Base-by-base conservation (phyloP, 306 rosid species). In the Glycyrrhiza uralensis region DNA sequence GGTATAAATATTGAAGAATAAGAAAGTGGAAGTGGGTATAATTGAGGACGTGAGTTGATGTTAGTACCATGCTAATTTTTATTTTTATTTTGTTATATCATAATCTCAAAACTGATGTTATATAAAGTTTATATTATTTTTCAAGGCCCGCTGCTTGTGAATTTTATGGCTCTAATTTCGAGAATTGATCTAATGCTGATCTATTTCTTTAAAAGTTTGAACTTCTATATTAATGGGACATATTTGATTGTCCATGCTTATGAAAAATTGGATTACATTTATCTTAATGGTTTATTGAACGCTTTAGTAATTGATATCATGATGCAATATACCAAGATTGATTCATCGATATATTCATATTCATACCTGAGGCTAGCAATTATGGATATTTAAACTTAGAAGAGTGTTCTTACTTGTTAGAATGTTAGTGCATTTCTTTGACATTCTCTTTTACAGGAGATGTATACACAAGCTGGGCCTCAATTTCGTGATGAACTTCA, bases 401-500 rank as follows among this genome's bases (percentile, higher is more conserved):
- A 42, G 74, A 26, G 17, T 65, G 59, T 51, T 50, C 29, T 15
- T 64, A n/a, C n/a, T n/a, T n/a, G n/a, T n/a, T n/a, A n/a, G n/a
- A n/a, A n/a, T n/a, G 45, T 45, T 45, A 32, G 26, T 45, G 39
- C 17, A 14, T 72, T 72, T 56, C 38, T 76, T 56, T 69, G 20
- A 62, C 74, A 50, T 50, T 72, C 14, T 18, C 68, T 65, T 47
- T 73, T 67, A 32, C 87, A 95, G 99, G 99, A 95, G 82, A 95
- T 95, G 99, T 95, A 95, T 77, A 61, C 88, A 18, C 99, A 95
- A 72, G 96, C 99, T 11, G 99, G 99, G 66, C 59, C 93, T 74
- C 97, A 91, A 79, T 92, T 95, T 74, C 97, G 97, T 63, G 99
- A 92, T 32, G 99, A 95, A 81, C 93, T 95, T 84, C 93, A 91